phyloP scores from a whole-genome alignment of 2,329 filamentous ascomycete genomes.

The Truncatella angustata region DNA sequence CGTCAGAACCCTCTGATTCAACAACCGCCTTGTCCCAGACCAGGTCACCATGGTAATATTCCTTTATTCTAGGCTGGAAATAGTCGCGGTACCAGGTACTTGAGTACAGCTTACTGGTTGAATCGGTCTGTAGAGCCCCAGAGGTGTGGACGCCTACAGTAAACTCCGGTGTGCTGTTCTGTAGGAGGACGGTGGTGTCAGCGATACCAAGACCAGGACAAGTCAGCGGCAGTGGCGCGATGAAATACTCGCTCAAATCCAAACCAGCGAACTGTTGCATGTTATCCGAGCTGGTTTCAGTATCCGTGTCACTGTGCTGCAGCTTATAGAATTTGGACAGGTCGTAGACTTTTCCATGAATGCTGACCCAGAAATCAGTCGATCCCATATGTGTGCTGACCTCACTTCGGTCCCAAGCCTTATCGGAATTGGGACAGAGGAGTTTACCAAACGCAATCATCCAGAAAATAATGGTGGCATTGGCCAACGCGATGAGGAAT shows the following conservation, averaged over 20 bases:
- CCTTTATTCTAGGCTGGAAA: conserved; percentile 77
- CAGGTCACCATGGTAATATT: conserved; percentile 84
- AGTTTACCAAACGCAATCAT: conserved; percentile 83
- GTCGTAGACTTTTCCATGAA: conserved; percentile 88
- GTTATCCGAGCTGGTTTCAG: conserved; percentile 55
- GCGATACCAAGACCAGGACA: conserved; percentile 72
- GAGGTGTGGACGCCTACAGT: conserved; percentile 66
- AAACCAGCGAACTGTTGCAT: conserved; percentile 80
- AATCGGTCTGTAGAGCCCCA: conserved; percentile 57
- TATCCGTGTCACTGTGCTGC: conserved; percentile 75
- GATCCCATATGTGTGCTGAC: conserved; percentile 68
- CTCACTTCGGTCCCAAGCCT: conserved; percentile 76
- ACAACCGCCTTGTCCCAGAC: conserved; percentile 67
- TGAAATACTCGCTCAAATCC: conserved; percentile 83
- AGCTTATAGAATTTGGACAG: conserved; percentile 82
- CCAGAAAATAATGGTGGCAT: conserved; percentile 83
- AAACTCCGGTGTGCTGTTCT: conserved; percentile 63
- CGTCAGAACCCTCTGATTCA: conserved; percentile 61
- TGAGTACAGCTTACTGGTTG: conserved; percentile 56
- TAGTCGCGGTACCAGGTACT: conserved; percentile 73
- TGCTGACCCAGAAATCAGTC: conserved; percentile 81
- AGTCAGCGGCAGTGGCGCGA: conserved; percentile 69
- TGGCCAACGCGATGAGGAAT: conserved; percentile 76
- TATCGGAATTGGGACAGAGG: conserved; percentile 87
- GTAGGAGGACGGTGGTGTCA: conserved; percentile 52